Conservation (phyloP, 176 grass and related monocot genomes). For the Oryza brachyantha region DNA sequence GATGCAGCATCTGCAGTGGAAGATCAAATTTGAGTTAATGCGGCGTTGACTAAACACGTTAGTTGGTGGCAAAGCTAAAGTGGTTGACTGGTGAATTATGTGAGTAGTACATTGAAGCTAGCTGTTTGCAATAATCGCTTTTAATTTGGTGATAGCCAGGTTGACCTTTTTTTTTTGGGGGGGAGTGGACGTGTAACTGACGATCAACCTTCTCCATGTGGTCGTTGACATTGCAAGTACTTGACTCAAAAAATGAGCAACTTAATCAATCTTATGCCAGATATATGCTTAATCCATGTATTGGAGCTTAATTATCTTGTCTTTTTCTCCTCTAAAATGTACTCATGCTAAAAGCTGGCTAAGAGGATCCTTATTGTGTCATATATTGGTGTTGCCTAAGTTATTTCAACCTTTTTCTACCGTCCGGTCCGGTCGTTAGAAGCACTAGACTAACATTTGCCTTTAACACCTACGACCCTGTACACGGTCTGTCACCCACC, state of each 20-base stretch:
- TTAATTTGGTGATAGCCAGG: conserved; percentile 18
- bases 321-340: background rate
- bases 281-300: background rate
- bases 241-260: background rate
- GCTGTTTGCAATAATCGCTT: conserved; percentile 22
- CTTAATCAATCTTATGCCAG: background rate
- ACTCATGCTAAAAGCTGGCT: too few relatives aligned
- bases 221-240: background rate
- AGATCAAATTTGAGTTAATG: background rate
- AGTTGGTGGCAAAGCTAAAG: background rate
- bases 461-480: too few relatives aligned
- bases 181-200: background rate
- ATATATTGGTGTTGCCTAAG: too few relatives aligned
- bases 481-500: too few relatives aligned
- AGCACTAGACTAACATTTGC: too few relatives aligned
- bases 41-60: background rate
- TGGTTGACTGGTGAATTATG: background rate
- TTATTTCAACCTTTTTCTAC: too few relatives aligned
- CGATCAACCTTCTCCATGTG: conserved; percentile 17
- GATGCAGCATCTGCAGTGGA: background rate
- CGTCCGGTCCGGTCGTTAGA: too few relatives aligned
- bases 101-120: background rate
- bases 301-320: too few relatives aligned
- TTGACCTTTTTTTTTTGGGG: conserved; percentile 40
- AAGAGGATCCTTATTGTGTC: too few relatives aligned